Percentiles rank a stretch among this genome's conserved stretches.
phyloP scores from a whole-genome alignment of 2,329 filamentous ascomycete species.

The Xylaria sp. region DNA sequence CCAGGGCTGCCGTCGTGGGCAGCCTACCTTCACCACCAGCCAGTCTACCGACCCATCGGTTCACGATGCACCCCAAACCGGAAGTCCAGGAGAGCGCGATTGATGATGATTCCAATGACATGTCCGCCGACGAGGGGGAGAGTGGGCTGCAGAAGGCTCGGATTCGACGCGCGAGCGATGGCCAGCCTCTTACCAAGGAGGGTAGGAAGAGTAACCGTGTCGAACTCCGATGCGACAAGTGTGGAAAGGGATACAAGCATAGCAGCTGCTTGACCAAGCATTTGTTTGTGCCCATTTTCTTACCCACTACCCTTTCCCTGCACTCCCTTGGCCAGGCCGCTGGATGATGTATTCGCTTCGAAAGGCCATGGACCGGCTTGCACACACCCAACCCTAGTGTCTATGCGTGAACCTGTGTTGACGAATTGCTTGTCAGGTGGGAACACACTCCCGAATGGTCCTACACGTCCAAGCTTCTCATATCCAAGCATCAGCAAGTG shows the following conservation, averaged over 20 bases:
- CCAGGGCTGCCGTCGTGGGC: slow-evolving; percentile 63
- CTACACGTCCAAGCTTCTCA: slow-evolving; percentile 94
- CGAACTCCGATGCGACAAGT: slow-evolving; percentile 96
- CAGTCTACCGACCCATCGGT: slow-evolving; percentile 72
- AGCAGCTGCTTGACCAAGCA: slow-evolving; percentile 99
- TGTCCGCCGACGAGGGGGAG: slow-evolving; percentile 66
- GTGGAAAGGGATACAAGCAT: slow-evolving; percentile 99
- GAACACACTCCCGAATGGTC: slow-evolving; percentile 99
- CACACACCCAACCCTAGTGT: slow-evolving; percentile 43
- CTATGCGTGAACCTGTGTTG: slow-evolving; percentile 50
- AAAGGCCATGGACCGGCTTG: slow-evolving; percentile 48
- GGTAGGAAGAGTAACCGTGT: slow-evolving; percentile 82
- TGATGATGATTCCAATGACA: slow-evolving; percentile 73
- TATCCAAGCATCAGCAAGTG: slow-evolving; percentile 99
- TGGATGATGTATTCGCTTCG: slow-evolving; percentile 44
- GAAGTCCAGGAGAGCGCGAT: slow-evolving; percentile 71
- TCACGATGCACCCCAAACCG: slow-evolving; percentile 61
- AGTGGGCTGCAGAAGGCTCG: slow-evolving; percentile 61
- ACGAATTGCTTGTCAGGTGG: slow-evolving; percentile 76
- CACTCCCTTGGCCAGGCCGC: slow-evolving; percentile 44
- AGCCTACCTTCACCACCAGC: slow-evolving; percentile 73
- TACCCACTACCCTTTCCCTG: slow-evolving; percentile 55
- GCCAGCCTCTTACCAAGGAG: slow-evolving; percentile 82
- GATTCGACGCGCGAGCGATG: slow-evolving; percentile 80
- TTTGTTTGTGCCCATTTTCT: slow-evolving; percentile 87